Conservation (phyloP, 495 filamentous ascomycete species). For the Chlorociboria aeruginascens region DNA sequence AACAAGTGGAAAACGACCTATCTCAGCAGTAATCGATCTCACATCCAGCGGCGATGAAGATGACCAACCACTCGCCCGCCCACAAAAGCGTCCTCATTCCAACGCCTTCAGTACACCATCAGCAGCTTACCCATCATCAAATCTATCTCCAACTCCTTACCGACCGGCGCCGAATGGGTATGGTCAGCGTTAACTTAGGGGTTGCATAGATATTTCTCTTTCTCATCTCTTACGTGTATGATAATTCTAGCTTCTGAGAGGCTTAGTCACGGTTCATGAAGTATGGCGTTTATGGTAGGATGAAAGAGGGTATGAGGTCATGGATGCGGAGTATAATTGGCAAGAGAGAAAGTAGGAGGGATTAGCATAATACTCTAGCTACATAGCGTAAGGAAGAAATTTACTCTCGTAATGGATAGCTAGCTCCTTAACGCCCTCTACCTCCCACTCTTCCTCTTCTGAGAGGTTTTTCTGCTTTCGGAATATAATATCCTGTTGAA, state of each 20-base stretch:
- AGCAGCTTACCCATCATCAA: background rate
- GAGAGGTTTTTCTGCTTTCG: no score
- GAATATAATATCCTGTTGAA: no score
- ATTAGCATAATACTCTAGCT: no score
- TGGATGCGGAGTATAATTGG: background rate
- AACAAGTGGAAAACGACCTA: constrained; percentile 12
- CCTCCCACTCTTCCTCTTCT: no score
- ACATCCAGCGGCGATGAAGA: constrained; percentile 67
- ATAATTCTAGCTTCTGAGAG: background rate
- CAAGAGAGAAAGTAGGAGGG: no score
- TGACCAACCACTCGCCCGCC: constrained; percentile 43
- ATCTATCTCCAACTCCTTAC: background rate
- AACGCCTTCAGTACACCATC: constrained; percentile 4
- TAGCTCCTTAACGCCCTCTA: no score
- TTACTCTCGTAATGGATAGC: no score
- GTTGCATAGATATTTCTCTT: background rate
- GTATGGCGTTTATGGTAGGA: background rate
- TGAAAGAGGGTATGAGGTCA: background rate
- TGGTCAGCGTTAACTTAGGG: background rate
- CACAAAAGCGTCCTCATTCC: constrained; percentile 37
- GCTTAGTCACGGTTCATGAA: background rate
- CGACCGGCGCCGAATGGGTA: constrained; percentile 1
- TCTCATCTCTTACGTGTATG: background rate
- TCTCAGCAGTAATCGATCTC: constrained; percentile 61
- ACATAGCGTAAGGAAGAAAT: no score